These are phyloP conservation scores for Rhododendron vialii DNA, from an alignment of 148 eudicot genomes.

Conservation along the genomic window DNA sequence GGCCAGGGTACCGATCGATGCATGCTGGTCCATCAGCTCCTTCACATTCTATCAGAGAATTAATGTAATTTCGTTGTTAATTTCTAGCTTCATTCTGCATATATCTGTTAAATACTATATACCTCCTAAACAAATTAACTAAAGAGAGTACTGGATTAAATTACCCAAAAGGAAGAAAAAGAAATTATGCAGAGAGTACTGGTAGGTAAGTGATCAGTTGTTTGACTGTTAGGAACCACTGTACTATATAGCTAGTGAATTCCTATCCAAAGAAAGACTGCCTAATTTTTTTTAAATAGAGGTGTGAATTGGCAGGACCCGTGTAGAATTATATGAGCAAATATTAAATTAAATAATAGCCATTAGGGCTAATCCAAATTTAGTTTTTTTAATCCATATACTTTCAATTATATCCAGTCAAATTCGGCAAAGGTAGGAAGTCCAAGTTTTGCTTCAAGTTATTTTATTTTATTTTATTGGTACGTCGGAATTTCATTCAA, in stretches of 20 bases:
- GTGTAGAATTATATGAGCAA: background rate
- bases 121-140: too few species aligned
- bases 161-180: background rate
- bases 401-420: background rate
- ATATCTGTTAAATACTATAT: too few species aligned
- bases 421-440: background rate
- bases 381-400: background rate
- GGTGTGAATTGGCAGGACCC: background rate
- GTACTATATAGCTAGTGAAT: too few species aligned
- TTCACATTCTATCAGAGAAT: too few species aligned
- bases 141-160: background rate
- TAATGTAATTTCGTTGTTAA: too few species aligned
- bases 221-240: slow-evolving; percentile 3
- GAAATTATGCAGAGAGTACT: background rate
- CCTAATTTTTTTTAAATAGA: background rate
- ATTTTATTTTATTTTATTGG: background rate
- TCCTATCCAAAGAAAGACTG: background rate
- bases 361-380: background rate
- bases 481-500: too few species aligned
- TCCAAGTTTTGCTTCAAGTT: background rate
- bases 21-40: too few species aligned
- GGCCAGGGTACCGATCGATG: too few species aligned
- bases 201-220: background rate
- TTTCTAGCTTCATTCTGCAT: too few species aligned
- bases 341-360: background rate